Evolutionary conservation across 768 basidiomycete species (phyloP).

Genomic region (Candolleomyces aberdarensis): DNA sequence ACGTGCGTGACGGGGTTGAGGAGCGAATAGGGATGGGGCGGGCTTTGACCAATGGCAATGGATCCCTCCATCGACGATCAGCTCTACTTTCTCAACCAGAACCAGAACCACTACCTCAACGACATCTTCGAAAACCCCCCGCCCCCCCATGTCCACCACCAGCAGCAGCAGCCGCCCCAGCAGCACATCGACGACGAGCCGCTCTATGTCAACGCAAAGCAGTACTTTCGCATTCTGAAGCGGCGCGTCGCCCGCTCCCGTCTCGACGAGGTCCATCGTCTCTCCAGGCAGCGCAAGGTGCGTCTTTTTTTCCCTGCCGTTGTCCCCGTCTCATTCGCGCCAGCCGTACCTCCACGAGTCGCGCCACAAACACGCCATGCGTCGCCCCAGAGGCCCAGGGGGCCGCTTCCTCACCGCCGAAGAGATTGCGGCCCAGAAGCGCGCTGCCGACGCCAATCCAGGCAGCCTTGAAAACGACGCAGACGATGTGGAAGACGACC

Average conservation of each 20-base stretch:
- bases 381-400: constrained; percentile 93
- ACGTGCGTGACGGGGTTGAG: constrained; percentile 16
- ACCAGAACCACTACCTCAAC: constrained; percentile 15
- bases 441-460: constrained; percentile 31
- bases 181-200: constrained; percentile 86
- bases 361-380: constrained; percentile 97
- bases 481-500: constrained; percentile 43
- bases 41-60: constrained; percentile 17
- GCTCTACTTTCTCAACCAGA: constrained; percentile 8
- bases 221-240: constrained; percentile 98
- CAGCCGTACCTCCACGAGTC: constrained; percentile 99
- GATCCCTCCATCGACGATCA: constrained; percentile 20
- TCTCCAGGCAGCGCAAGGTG: constrained; percentile 93
- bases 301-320: constrained; percentile 8
- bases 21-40: constrained; percentile 16
- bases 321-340: not conserved
- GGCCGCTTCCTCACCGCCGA: constrained; percentile 97
- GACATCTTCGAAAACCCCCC: constrained; percentile 24
- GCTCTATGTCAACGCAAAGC: constrained; percentile 98
- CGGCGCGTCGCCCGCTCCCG: constrained; percentile 87
- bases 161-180: constrained; percentile 21
- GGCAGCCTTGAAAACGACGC: constrained; percentile 25
- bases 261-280: constrained; percentile 89
- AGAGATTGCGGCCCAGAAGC: constrained; percentile 84
- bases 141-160: constrained; percentile 11